Percentiles rank a stretch among this genome's conserved stretches.
Conservation (phyloP, 192 early-diverging fungal genomes). For the Coemansia sp. region DNA sequence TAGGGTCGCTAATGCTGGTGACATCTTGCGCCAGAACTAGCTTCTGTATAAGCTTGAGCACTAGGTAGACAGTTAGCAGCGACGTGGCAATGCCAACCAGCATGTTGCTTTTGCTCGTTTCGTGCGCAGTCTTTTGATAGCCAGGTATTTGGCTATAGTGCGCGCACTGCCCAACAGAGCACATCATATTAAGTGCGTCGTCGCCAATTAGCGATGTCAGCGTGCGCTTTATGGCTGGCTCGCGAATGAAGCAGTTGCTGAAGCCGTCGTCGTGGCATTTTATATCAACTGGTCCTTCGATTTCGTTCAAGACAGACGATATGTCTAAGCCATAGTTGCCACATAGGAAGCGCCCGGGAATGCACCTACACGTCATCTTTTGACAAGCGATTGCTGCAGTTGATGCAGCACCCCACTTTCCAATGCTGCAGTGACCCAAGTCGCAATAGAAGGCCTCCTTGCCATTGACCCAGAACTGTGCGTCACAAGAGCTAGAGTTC, state of each 20-base stretch:
- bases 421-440: conserved; percentile 73
- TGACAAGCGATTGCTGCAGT: conserved; percentile 68
- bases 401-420: conserved; percentile 41
- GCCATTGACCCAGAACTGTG: conserved; percentile 88
- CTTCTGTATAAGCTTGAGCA: conserved; percentile 34
- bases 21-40: conserved; percentile 16
- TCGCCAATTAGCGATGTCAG: conserved; percentile 76
- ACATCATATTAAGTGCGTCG: conserved; percentile 75
- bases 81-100: conserved; percentile 37
- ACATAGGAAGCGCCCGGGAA: conserved; percentile 80
- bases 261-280: conserved; percentile 72
- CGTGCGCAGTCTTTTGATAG: conserved; percentile 47
- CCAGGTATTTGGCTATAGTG: conserved; percentile 88
- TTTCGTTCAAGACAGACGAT: conserved; percentile 76
- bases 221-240: conserved; percentile 35
- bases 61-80: conserved; percentile 43
- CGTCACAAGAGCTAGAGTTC: conserved; percentile 63
- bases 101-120: conserved; percentile 43
- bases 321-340: conserved; percentile 85
- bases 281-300: conserved; percentile 79
- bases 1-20: not conserved
- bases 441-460: conserved; percentile 92
- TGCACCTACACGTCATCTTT: conserved; percentile 80
- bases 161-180: conserved; percentile 84
- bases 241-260: conserved; percentile 82